A percentile compares a stretch with the other conserved stretches of the same genome.
Conservation (phyloP, 2,329 filamentous ascomycete genomes). For the Hypoxylon sp. region DNA sequence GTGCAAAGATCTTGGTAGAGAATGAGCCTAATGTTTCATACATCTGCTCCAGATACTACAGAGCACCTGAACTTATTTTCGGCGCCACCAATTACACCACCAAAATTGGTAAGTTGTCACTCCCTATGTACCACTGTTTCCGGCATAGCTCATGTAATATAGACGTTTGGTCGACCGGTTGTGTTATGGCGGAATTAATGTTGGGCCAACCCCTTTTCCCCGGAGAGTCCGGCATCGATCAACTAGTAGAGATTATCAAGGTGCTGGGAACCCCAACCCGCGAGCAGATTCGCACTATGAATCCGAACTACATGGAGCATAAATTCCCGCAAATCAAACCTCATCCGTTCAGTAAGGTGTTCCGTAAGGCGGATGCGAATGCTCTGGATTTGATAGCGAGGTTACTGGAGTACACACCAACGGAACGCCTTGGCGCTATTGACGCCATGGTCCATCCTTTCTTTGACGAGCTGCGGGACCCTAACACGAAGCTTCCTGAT, state of each 20-base stretch:
- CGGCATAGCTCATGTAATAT: conserved; percentile 23
- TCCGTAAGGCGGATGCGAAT: conserved; percentile 93
- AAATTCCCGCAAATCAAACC: conserved; percentile 99
- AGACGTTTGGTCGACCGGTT: conserved; percentile 99
- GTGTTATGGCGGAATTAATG: conserved; percentile 99
- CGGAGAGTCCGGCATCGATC: conserved; percentile 97
- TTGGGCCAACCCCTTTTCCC: conserved; percentile 97
- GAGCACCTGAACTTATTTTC: conserved; percentile 97
- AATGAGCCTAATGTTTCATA: conserved; percentile 99
- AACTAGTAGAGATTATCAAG: conserved; percentile 99
- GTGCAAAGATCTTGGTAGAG: conserved; percentile 97
- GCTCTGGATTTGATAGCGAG: conserved; percentile 96
- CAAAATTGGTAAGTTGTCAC: conserved; percentile 87
- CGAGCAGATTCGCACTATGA: conserved; percentile 99
- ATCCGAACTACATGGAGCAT: conserved; percentile 99
- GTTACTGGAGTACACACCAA: conserved; percentile 96
- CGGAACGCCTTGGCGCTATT: conserved; percentile 91
- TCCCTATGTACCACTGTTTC: conserved; percentile 38
- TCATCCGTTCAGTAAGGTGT: conserved; percentile 99
- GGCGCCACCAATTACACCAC: conserved; percentile 99
- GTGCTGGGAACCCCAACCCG: conserved; percentile 95
- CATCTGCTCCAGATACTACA: conserved; percentile 99
- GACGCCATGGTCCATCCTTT: conserved; percentile 99
- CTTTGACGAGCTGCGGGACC: conserved; percentile 96
- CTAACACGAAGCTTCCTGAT: conserved; percentile 91